Evolutionary conservation across 148 eudicot genomes (phyloP), one percentile per base, ranked within the genome.

Genomic region (Rhododendron ovatum): DNA sequence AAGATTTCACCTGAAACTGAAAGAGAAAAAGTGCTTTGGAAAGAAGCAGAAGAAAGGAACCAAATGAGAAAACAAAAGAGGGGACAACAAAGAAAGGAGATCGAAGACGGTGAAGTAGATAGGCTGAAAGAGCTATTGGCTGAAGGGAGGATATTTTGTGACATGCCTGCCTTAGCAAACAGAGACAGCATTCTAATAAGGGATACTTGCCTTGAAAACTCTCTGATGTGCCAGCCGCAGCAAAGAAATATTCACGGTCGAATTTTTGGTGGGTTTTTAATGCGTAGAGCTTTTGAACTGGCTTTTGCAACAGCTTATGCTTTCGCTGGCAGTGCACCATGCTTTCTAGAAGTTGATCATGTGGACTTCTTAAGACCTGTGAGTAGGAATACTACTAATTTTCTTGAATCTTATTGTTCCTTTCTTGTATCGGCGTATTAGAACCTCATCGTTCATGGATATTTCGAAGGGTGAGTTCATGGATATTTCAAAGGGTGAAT

Each of bases 321-420:
- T 8, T 96, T 96, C 88, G 95, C 96, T 87, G 98, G 98, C 78
- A 93, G 94, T 83, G 94, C 94, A 8, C 98, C 98, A 41, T 89
- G 92, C 85, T 96, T 96, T 88, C 88, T 93, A 67, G 98, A 96
- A 88, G 98, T 96, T 84, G 98, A 96, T 89, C 98, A 93, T 89
- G 98, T 96, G 51, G 98, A 96, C 90, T 96, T 96, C 88, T 92
- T 96, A 82, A 96, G 88, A 87, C 98, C 98, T 37, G 98, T 96
- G 89, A 93, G 98, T 92, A 51, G 53, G 50, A 51, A 4, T 53
- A 39, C 79, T 84, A 55, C 2, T 65, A 26, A 33, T 37, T 3
- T 80, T 47, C 47, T 48, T 73, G 30, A 74, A 30, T 84, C 18
- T 33, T 35, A 9, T n/a, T 59, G 2, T 14, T 15, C 79, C 12